phyloP scores from a whole-genome alignment of 176 grass and related monocot species.

The Triticum timopheevii region DNA sequence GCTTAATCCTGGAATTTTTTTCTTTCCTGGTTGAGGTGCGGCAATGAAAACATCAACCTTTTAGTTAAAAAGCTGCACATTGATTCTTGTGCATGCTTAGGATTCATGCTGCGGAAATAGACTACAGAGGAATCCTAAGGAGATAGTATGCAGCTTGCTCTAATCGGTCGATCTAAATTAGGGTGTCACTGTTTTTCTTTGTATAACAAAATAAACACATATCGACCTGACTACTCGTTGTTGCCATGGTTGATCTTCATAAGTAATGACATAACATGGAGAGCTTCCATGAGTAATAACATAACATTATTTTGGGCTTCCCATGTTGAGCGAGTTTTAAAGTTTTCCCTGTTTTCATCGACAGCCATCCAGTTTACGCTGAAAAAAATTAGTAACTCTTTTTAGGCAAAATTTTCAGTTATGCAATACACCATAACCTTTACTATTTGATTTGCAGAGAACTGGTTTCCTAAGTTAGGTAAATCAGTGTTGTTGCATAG shows the following conservation, averaged over 20 bases:
- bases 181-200: neutral
- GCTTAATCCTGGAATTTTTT: too few species aligned
- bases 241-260: neutral
- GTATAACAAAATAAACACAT: neutral
- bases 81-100: conserved; percentile 17
- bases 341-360: neutral
- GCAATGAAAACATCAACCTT: too few species aligned
- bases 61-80: conserved; percentile 25
- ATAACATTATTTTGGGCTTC: neutral
- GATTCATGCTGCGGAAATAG: conserved; percentile 24
- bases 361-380: neutral
- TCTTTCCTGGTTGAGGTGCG: too few species aligned
- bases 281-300: neutral
- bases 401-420: neutral
- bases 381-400: too few species aligned
- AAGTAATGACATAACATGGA: too few species aligned
- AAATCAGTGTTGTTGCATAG: too few species aligned
- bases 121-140: neutral
- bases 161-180: conserved; percentile 29
- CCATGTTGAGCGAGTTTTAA: neutral
- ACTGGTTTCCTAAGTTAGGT: neutral
- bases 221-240: conserved; percentile 1
- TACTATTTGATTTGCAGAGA: neutral
- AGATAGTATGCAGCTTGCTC: neutral
- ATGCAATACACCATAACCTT: neutral